Evolutionary conservation across 1,139 yeast species (phyloP).

Genomic region (Pichia sp.): DNA sequence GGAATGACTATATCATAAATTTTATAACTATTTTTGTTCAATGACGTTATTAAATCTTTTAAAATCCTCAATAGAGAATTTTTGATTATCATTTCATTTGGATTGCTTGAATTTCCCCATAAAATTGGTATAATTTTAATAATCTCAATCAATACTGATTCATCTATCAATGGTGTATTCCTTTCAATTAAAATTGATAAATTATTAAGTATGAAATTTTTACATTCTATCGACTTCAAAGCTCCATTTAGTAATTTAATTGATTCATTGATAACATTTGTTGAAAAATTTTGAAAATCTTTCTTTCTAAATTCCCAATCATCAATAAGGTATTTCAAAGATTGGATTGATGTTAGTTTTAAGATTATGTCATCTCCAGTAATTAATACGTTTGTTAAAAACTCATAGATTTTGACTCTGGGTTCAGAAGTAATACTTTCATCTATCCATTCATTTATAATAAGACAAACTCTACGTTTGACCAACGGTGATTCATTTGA

Average conservation of each 20-base stretch:
- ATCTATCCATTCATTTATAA: constrained; percentile 76
- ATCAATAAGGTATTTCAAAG: constrained; percentile 61
- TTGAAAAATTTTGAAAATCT: constrained; percentile 60
- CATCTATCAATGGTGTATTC: constrained; percentile 54
- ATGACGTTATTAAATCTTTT: constrained; percentile 55
- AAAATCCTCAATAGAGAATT: constrained; percentile 66
- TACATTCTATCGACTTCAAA: constrained; percentile 63
- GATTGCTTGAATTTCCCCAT: constrained; percentile 58
- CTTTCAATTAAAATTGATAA: constrained; percentile 59
- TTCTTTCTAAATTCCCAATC: constrained; percentile 80
- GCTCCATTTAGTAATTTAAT: constrained; percentile 43
- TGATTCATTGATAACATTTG: constrained; percentile 44
- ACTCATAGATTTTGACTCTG: constrained; percentile 52
- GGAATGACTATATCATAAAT: constrained; percentile 66
- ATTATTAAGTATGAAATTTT: constrained; percentile 60
- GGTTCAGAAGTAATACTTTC: constrained; percentile 57
- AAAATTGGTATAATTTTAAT: constrained; percentile 58
- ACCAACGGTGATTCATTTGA: constrained; percentile 49
- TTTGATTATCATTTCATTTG: constrained; percentile 59
- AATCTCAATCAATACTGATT: constrained; percentile 45
- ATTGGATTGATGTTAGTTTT: constrained; percentile 65
- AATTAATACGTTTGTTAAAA: constrained; percentile 41
- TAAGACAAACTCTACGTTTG: constrained; percentile 67
- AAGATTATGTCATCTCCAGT: constrained; percentile 62
- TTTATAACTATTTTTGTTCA: constrained; percentile 51